Percentiles rank a stretch among this genome's conserved stretches.
phyloP scores from a whole-genome alignment of 2,329 filamentous ascomycete species.

The Alternaria alternata region DNA sequence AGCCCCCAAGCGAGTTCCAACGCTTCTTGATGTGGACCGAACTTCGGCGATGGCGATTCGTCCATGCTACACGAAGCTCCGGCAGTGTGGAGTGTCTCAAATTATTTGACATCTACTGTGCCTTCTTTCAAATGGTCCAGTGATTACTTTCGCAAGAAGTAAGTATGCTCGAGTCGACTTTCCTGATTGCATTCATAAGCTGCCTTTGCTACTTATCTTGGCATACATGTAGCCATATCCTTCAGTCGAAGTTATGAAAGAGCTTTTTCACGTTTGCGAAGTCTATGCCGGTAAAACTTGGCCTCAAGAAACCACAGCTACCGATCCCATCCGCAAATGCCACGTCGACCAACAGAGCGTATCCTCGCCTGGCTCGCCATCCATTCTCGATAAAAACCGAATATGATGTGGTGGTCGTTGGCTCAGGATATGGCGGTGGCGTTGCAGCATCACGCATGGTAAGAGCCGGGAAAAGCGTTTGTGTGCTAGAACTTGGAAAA shows the following conservation, averaged over 20 bases:
- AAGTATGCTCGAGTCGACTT: not conserved
- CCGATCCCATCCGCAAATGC: not conserved
- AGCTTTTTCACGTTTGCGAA: not conserved
- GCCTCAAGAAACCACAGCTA: not conserved
- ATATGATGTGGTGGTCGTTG: slow-evolving; percentile 73
- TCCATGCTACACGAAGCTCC: not conserved
- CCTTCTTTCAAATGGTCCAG: not conserved
- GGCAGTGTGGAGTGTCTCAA: not conserved
- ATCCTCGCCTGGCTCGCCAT: not conserved
- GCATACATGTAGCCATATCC: not conserved
- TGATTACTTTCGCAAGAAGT: not conserved
- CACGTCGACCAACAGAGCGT: not conserved
- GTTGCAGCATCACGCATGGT: slow-evolving; percentile 72
- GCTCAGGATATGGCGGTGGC: slow-evolving; percentile 73
- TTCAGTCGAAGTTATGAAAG: not conserved
- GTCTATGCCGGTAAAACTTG: not conserved
- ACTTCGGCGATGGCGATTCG: not conserved
- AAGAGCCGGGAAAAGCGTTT: slow-evolving; percentile 67
- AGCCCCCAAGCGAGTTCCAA: not conserved
- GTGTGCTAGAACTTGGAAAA: slow-evolving; percentile 68
- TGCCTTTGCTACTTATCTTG: not conserved
- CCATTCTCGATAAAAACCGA: slow-evolving; percentile 54
- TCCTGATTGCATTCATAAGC: not conserved
- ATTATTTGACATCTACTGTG: not conserved
- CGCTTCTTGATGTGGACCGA: not conserved